A percentile compares a stretch with the other conserved stretches of the same genome.
Conservation (phyloP, 2,329 filamentous ascomycete species). For the Trichoderma sp. region DNA sequence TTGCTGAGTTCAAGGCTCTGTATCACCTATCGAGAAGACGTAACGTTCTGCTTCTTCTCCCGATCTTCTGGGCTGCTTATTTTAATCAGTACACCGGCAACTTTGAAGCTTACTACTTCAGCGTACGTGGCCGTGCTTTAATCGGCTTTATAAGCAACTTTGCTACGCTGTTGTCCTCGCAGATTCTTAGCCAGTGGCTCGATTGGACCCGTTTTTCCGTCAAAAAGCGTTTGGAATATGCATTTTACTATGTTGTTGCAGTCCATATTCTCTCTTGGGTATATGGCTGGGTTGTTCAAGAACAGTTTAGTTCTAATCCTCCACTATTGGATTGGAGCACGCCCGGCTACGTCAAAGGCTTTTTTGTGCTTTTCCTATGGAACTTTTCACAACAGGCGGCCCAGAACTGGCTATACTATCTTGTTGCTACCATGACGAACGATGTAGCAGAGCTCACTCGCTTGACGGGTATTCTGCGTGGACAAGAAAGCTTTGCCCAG, state of each 20-base stretch:
- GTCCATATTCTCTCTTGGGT: conserved; percentile 52
- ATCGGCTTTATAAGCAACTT: conserved; percentile 47
- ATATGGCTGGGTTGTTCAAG: conserved; percentile 56
- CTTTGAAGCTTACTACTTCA: conserved; percentile 47
- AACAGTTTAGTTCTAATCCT: conserved; percentile 48
- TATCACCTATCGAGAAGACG: conserved; percentile 28
- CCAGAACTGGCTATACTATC: conserved; percentile 60
- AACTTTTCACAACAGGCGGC: conserved; percentile 53
- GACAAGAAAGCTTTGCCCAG: conserved; percentile 46
- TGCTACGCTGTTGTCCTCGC: conserved; percentile 44
- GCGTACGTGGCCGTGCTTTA: conserved; percentile 47
- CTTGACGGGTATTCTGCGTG: conserved; percentile 43
- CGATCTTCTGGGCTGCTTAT: conserved; percentile 35
- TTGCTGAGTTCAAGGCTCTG: conserved; percentile 31
- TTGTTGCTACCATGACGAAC: conserved; percentile 56
- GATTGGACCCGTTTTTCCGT: conserved; percentile 43
- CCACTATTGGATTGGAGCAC: conserved; percentile 45
- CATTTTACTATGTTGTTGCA: conserved; percentile 49
- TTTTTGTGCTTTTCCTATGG: conserved; percentile 53
- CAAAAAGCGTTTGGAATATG: conserved; percentile 45
- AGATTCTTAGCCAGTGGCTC: conserved; percentile 47
- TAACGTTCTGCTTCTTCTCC: conserved; percentile 31
- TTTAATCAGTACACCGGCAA: conserved; percentile 44
- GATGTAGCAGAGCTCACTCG: conserved; percentile 55
- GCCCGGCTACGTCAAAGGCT: conserved; percentile 48